These are phyloP conservation scores for Sarocladium kiliense DNA, from an alignment of 2,329 filamentous ascomycete species.

Conservation along the genomic window DNA sequence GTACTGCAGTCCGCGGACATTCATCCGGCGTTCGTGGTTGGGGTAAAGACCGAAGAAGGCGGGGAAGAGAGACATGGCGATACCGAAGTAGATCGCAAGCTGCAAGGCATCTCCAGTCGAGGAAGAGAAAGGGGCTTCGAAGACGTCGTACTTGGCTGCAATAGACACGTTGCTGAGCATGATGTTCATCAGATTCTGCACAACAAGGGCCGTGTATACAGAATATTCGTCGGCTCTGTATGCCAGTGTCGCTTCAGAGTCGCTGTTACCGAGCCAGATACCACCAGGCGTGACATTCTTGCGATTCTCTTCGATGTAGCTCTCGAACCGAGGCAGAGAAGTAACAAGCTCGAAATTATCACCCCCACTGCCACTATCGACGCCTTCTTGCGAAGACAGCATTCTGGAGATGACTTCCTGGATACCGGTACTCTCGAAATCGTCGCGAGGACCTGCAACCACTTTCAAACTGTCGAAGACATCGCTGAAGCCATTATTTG, in stretches of 20 bases:
- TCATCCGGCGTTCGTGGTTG: conserved; percentile 67
- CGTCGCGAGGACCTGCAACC: conserved; percentile 14
- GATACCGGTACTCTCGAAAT: neutral
- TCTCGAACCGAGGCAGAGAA: conserved; percentile 60
- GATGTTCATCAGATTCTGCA: conserved; percentile 55
- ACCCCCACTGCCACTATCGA: conserved; percentile 10
- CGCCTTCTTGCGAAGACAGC: neutral
- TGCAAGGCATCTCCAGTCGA: conserved; percentile 66
- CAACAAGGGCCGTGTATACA: conserved; percentile 40
- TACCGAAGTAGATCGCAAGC: conserved; percentile 69
- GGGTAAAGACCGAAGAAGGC: conserved; percentile 81
- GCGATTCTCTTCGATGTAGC: conserved; percentile 57
- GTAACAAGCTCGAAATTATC: conserved; percentile 24
- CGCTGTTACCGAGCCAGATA: conserved; percentile 61
- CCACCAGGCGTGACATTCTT: conserved; percentile 69
- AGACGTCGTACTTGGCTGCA: conserved; percentile 53
- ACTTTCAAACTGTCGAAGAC: conserved; percentile 16
- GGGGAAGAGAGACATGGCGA: conserved; percentile 71
- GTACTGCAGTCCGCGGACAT: conserved; percentile 77
- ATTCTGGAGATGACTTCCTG: neutral
- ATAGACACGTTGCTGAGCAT: conserved; percentile 42
- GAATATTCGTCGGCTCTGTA: conserved; percentile 56
- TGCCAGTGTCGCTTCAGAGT: conserved; percentile 56
- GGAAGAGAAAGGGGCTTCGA: conserved; percentile 65
- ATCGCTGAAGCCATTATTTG: conserved; percentile 16